phyloP scores from a whole-genome alignment of 306 rosid species.

The Luffa acutangula region DNA sequence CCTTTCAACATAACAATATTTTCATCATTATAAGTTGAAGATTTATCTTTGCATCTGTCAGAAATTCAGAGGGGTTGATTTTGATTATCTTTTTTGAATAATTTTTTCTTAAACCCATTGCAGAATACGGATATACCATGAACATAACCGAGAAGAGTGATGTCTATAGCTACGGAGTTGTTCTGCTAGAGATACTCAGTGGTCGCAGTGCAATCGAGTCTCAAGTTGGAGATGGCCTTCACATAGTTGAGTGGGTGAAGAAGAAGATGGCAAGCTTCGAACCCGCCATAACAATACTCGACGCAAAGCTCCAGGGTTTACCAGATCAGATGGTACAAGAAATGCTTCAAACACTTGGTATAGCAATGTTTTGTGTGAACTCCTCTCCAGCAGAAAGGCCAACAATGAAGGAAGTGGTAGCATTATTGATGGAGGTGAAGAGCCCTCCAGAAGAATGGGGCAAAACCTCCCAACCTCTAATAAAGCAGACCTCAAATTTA shows the following conservation, averaged over 20 bases:
- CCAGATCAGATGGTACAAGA: constrained; percentile 98
- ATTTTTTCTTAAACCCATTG: constrained; percentile 16
- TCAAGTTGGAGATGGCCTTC: constrained; percentile 67
- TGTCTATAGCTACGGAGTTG: constrained; percentile 93
- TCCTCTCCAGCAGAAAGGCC: constrained; percentile 80
- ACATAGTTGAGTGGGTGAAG: constrained; percentile 99
- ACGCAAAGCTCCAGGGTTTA: constrained; percentile 70
- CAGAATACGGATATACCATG: constrained; percentile 97
- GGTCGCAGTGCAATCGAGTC: constrained; percentile 80
- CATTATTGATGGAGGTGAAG: constrained; percentile 82
- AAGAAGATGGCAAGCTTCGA: constrained; percentile 97
- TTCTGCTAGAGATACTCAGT: constrained; percentile 77
- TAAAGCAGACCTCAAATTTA: constrained; percentile 75
- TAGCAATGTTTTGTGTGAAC: constrained; percentile 96
- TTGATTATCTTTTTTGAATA: background rate
- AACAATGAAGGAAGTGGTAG: constrained; percentile 95
- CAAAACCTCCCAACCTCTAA: constrained; percentile 89
- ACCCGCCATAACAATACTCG: constrained; percentile 76
- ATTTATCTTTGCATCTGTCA: constrained; percentile 1
- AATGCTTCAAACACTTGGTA: constrained; percentile 98
- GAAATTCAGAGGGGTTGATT: background rate
- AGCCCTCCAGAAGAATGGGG: constrained; percentile 81
- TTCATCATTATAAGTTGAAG: background rate
- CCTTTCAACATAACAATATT: background rate
- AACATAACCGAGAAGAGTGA: constrained; percentile 98